These are phyloP conservation scores for Ascosphaera apis DNA, from an alignment of 2,329 filamentous ascomycete genomes.

Conservation along the genomic window DNA sequence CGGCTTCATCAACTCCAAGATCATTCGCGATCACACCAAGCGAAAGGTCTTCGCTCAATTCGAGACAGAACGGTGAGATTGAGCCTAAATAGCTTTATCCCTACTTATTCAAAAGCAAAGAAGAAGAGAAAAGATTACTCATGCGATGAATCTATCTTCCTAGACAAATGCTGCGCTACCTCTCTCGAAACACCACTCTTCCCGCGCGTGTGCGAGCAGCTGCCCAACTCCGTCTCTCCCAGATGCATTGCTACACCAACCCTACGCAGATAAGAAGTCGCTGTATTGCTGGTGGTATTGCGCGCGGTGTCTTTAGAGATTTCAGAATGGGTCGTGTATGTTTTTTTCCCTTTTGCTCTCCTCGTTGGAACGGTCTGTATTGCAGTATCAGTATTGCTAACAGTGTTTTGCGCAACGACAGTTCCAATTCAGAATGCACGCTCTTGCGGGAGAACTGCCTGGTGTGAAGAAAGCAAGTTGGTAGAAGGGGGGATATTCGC, in stretches of 20 bases:
- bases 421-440: constrained; percentile 86
- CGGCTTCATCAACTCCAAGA: constrained; percentile 65
- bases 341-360: constrained; percentile 7
- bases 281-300: constrained; percentile 79
- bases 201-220: constrained; percentile 62
- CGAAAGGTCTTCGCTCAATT: constrained; percentile 71
- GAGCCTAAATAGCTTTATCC: constrained; percentile 1
- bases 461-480: constrained; percentile 94
- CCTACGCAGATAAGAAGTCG: constrained; percentile 85
- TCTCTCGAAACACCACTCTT: constrained; percentile 79
- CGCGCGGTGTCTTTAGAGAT: constrained; percentile 70
- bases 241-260: constrained; percentile 92
- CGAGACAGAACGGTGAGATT: constrained; percentile 61
- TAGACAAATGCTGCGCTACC: constrained; percentile 81
- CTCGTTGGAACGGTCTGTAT: background rate
- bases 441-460: constrained; percentile 61
- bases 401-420: constrained; percentile 17
- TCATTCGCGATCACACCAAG: constrained; percentile 90
- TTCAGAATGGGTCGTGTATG: constrained; percentile 81
- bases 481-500: constrained; percentile 28
- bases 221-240: constrained; percentile 74
- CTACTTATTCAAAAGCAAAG: background rate
- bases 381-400: constrained; percentile 5
- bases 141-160: background rate
- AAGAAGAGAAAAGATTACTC: constrained; percentile 1